These are phyloP conservation scores for Aegilops sharonensis DNA, from an alignment of 176 grass and related monocot genomes.

Conservation along the genomic window DNA sequence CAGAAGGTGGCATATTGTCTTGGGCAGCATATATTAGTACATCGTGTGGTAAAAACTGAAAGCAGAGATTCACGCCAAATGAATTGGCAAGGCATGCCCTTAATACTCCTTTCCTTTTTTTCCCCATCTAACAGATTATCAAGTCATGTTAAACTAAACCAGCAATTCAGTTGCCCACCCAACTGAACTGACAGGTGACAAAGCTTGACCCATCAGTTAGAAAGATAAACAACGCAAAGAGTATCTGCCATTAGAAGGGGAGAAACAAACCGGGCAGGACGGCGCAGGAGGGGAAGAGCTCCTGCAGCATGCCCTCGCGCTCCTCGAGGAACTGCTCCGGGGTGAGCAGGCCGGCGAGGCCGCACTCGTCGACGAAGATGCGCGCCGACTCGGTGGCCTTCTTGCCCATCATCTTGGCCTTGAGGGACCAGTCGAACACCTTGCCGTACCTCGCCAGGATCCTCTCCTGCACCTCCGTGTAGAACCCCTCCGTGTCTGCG, in stretches of 20 bases:
- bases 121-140: neutral
- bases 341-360: constrained; percentile 64
- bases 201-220: neutral
- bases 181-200: neutral
- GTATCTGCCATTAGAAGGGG: neutral
- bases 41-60: neutral
- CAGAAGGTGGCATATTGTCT: neutral
- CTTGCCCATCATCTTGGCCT: constrained; percentile 99
- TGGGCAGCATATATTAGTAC: neutral
- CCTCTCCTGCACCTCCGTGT: constrained; percentile 92
- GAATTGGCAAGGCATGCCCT: neutral
- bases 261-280: constrained; percentile 47
- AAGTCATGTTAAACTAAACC: neutral
- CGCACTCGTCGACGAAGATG: constrained; percentile 75
- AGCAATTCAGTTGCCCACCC: neutral
- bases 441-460: constrained; percentile 84
- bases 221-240: neutral
- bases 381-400: constrained; percentile 71
- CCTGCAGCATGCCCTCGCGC: constrained; percentile 82
- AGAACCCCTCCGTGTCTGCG: constrained; percentile 90
- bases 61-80: neutral
- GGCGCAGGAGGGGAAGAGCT: constrained; percentile 73
- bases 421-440: constrained; percentile 92
- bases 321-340: constrained; percentile 81
- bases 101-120: neutral